phyloP scores from a whole-genome alignment of 2,329 filamentous ascomycete genomes.

The Claviceps maximensis region DNA sequence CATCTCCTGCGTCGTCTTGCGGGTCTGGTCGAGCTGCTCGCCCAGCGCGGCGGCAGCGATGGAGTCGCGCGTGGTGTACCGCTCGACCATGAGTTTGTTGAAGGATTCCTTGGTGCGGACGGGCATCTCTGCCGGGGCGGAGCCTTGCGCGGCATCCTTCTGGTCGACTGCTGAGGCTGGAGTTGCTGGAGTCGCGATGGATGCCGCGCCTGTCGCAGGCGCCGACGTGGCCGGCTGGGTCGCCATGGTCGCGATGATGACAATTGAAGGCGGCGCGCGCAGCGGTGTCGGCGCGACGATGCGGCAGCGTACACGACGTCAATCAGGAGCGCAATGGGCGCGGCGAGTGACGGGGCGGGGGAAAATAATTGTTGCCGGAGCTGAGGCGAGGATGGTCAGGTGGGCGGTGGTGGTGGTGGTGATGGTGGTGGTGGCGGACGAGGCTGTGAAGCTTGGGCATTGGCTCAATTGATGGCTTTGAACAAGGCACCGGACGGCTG shows the following conservation, averaged over 20 bases:
- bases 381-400: constrained; percentile 5
- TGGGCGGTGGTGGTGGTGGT: no score
- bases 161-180: constrained; percentile 13
- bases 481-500: constrained; percentile 13
- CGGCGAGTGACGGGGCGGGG: constrained; percentile 7
- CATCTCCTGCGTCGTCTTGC: constrained; percentile 47
- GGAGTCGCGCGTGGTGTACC: constrained; percentile 40
- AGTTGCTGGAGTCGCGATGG: constrained; percentile 17
- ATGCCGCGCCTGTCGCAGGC: constrained; percentile 19
- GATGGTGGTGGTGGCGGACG: not conserved
- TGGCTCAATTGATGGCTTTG: constrained; percentile 4
- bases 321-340: constrained; percentile 5
- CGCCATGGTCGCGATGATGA: constrained; percentile 27
- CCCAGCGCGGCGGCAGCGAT: constrained; percentile 39
- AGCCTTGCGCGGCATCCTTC: constrained; percentile 12
- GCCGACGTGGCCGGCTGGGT: constrained; percentile 26
- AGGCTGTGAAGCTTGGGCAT: constrained; percentile 6
- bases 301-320: constrained; percentile 13
- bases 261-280: constrained; percentile 15
- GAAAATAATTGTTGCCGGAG: constrained; percentile 6
- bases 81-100: constrained; percentile 39
- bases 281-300: constrained; percentile 24
- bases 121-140: constrained; percentile 18
- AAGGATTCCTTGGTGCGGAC: constrained; percentile 44
- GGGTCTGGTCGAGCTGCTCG: constrained; percentile 37